These are phyloP conservation scores for Lecanosticta acicola DNA, from an alignment of 2,329 filamentous ascomycete genomes.

Conservation along the genomic window DNA sequence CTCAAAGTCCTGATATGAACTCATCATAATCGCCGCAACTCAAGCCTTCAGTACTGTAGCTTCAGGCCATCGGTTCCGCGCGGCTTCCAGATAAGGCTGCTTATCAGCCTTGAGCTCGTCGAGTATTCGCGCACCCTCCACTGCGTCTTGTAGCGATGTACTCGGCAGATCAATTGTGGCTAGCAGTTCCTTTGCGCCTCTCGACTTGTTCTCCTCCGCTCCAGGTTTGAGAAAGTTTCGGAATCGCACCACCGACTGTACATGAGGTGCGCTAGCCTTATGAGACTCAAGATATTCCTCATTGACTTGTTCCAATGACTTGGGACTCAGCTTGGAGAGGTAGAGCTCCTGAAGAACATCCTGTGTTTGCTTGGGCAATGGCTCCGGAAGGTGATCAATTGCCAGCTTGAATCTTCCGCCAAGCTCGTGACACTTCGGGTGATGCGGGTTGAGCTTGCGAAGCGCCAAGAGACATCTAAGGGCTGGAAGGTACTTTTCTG, in stretches of 20 bases:
- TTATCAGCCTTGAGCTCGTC: constrained; percentile 48
- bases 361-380: constrained; percentile 59
- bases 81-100: constrained; percentile 44
- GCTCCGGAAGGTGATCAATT: constrained; percentile 45
- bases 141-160: constrained; percentile 53
- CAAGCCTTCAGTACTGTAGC: constrained; percentile 32
- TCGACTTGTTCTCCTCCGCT: constrained; percentile 46
- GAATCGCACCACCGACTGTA: constrained; percentile 58
- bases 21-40: neutral
- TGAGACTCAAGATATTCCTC: constrained; percentile 59
- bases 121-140: constrained; percentile 49
- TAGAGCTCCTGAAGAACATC: constrained; percentile 64
- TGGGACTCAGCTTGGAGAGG: constrained; percentile 48
- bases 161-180: constrained; percentile 50
- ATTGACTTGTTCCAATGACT: constrained; percentile 55
- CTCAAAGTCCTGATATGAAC: neutral
- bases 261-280: constrained; percentile 56
- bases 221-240: constrained; percentile 55
- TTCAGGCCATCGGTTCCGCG: constrained; percentile 36
- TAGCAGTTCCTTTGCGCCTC: constrained; percentile 59
- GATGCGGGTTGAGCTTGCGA: constrained; percentile 59
- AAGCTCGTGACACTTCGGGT: constrained; percentile 72
- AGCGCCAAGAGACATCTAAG: constrained; percentile 78
- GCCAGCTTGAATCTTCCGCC: constrained; percentile 55
- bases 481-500: constrained; percentile 78